Evolutionary conservation across 768 basidiomycete genomes (phyloP).

Genomic region (Chalciporus piperatus): DNA sequence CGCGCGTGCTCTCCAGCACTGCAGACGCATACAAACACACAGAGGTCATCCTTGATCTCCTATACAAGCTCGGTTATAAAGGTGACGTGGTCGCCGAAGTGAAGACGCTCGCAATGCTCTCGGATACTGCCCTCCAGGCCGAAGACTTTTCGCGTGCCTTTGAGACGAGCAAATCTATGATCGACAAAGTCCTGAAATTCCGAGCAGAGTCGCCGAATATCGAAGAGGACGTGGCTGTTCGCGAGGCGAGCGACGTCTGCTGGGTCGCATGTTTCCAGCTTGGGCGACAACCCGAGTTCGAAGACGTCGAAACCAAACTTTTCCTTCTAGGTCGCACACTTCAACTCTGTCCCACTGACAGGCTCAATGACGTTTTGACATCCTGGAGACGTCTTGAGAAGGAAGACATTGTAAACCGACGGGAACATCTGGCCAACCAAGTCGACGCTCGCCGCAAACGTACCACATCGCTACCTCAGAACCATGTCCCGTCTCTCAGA

Average conservation of each 20-base stretch:
- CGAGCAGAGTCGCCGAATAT: slow-evolving; percentile 31
- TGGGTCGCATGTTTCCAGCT: slow-evolving; percentile 91
- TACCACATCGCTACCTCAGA: slow-evolving; percentile 24
- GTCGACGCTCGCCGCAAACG: slow-evolving; percentile 12
- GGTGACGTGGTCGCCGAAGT: slow-evolving; percentile 73
- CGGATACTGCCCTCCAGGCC: slow-evolving; percentile 78
- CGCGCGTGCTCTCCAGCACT: slow-evolving; percentile 81
- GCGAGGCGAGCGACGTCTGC: slow-evolving; percentile 74
- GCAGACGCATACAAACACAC: slow-evolving; percentile 88
- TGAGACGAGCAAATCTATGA: slow-evolving; percentile 70
- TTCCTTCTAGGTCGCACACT: slow-evolving; percentile 76
- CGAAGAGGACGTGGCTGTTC: slow-evolving; percentile 39
- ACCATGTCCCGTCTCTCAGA: slow-evolving; percentile 52
- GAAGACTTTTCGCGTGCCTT: slow-evolving; percentile 78
- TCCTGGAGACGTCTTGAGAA: slow-evolving; percentile 76
- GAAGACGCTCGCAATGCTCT: slow-evolving; percentile 86
- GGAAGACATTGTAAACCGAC: slow-evolving; percentile 54
- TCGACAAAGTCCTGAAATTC: slow-evolving; percentile 55
- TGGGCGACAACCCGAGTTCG: slow-evolving; percentile 76
- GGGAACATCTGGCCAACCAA: slow-evolving; percentile 39
- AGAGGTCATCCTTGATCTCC: slow-evolving; percentile 87
- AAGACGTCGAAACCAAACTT: slow-evolving; percentile 64
- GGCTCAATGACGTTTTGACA: slow-evolving; percentile 71
- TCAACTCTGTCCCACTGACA: slow-evolving; percentile 81
- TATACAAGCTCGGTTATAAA: slow-evolving; percentile 80